Conservation (phyloP, 2,329 filamentous ascomycete genomes). For the Cadophora luteo-olivacea region DNA sequence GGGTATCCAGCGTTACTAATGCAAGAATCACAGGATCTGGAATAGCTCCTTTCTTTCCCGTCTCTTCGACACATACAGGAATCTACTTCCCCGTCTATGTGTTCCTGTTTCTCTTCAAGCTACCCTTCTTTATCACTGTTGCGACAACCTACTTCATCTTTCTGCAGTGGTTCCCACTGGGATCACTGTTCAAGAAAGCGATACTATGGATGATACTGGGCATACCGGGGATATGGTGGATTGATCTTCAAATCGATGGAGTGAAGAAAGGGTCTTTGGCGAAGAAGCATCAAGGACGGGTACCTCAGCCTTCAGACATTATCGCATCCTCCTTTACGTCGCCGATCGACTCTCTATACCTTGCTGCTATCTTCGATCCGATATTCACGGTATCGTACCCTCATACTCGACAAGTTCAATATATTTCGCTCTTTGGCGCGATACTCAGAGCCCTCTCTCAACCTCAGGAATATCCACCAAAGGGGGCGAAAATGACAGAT, state of each 20-base stretch:
- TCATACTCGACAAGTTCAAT: slow-evolving; percentile 72
- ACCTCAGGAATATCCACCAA: slow-evolving; percentile 56
- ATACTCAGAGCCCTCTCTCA: slow-evolving; percentile 74
- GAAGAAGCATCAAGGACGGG: slow-evolving; percentile 72
- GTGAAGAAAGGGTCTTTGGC: slow-evolving; percentile 90
- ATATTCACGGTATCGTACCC: slow-evolving; percentile 91
- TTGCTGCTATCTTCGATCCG: slow-evolving; percentile 95
- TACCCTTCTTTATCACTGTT: slow-evolving; percentile 77
- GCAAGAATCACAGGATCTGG: slow-evolving; percentile 73
- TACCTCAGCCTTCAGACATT: slow-evolving; percentile 80
- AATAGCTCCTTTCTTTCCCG: slow-evolving; percentile 93
- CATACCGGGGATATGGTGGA: slow-evolving; percentile 96
- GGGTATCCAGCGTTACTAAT: slow-evolving; percentile 34
- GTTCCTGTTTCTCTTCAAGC: slow-evolving; percentile 79
- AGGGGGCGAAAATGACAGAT: slow-evolving; percentile 60
- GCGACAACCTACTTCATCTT: slow-evolving; percentile 76
- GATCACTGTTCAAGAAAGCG: slow-evolving; percentile 75
- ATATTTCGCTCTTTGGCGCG: slow-evolving; percentile 77
- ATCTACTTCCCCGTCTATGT: slow-evolving; percentile 69
- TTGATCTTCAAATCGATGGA: slow-evolving; percentile 96
- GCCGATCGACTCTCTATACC: slow-evolving; percentile 90
- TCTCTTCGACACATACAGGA: slow-evolving; percentile 68
- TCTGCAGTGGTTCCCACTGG: slow-evolving; percentile 81
- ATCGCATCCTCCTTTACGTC: slow-evolving; percentile 93
- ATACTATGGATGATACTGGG: slow-evolving; percentile 87